Evolutionary conservation across 192 early-diverging fungal genomes (phyloP).

Genomic region (Umbelopsis sp.): DNA sequence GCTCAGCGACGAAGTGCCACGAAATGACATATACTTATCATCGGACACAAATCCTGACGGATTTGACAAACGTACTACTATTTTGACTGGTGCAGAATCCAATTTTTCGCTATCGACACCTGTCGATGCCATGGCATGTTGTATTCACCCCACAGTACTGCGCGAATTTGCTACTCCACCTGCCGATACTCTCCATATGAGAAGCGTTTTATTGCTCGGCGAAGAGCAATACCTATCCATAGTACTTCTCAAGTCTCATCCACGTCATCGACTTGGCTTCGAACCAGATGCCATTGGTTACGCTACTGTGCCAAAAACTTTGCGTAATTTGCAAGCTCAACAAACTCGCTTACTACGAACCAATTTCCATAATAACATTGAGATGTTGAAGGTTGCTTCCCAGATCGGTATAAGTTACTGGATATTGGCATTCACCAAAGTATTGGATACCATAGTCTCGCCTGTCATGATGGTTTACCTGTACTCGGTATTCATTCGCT

Average conservation of each 20-base stretch:
- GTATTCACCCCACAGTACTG: conserved; percentile 44
- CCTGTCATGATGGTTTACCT: conserved; percentile 38
- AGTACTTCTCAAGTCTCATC: conserved; percentile 40
- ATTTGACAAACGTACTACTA: conserved; percentile 8
- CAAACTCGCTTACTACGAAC: conserved; percentile 32
- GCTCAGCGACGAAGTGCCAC: neutral
- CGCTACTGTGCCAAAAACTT: conserved; percentile 37
- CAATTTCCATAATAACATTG: conserved; percentile 40
- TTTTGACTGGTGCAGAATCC: conserved; percentile 1
- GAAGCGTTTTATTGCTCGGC: conserved; percentile 40
- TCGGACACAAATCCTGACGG: neutral
- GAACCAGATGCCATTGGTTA: conserved; percentile 43
- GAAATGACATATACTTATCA: neutral
- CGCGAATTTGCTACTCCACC: conserved; percentile 31
- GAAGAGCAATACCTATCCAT: conserved; percentile 41
- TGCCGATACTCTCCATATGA: conserved; percentile 40
- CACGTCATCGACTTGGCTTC: conserved; percentile 39
- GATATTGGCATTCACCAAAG: conserved; percentile 37
- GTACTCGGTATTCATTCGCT: conserved; percentile 35
- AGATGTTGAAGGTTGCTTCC: conserved; percentile 26
- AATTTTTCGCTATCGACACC: conserved; percentile 30
- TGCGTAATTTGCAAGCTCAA: conserved; percentile 36
- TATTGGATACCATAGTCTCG: conserved; percentile 33
- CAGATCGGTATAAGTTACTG: conserved; percentile 37
- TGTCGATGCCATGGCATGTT: conserved; percentile 24